Evolutionary conservation across 306 rosid species (phyloP).

Genomic region (Lathyrus oleraceus): DNA sequence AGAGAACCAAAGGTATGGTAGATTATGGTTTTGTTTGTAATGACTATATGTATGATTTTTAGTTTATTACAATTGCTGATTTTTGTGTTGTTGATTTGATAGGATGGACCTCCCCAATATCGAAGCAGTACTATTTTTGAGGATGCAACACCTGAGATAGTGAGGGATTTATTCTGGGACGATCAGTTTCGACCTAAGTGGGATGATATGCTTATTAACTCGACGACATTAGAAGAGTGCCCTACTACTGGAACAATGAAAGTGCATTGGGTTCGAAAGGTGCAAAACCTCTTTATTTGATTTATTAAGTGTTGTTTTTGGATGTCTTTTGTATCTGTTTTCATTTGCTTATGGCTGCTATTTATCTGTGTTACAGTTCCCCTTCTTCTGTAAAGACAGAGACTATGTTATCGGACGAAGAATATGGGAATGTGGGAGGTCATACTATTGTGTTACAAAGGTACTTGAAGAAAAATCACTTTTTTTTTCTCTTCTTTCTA

Average conservation of each 20-base stretch:
- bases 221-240: constrained; percentile 56
- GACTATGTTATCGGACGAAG: constrained; percentile 68
- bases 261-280: constrained; percentile 64
- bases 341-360: constrained; percentile 34
- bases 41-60: neutral
- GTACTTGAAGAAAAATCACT: constrained; percentile 34
- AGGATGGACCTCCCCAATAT: constrained; percentile 64
- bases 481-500: neutral
- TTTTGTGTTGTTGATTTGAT: constrained; percentile 26
- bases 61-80: neutral
- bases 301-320: neutral
- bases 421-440: constrained; percentile 65
- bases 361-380: constrained; percentile 56
- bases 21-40: neutral
- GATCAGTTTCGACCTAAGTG: constrained; percentile 57
- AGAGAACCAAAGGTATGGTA: constrained; percentile 57
- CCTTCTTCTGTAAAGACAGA: constrained; percentile 71
- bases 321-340: neutral
- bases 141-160: constrained; percentile 65
- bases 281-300: constrained; percentile 16
- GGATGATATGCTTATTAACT: constrained; percentile 57
- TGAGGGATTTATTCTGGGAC: constrained; percentile 66
- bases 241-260: constrained; percentile 60
- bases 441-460: constrained; percentile 70
- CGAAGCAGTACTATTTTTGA: constrained; percentile 60